These are phyloP conservation scores for Perkinsus chesapeaki DNA, from an alignment of 169 alveolate genomes.

Conservation along the genomic window DNA sequence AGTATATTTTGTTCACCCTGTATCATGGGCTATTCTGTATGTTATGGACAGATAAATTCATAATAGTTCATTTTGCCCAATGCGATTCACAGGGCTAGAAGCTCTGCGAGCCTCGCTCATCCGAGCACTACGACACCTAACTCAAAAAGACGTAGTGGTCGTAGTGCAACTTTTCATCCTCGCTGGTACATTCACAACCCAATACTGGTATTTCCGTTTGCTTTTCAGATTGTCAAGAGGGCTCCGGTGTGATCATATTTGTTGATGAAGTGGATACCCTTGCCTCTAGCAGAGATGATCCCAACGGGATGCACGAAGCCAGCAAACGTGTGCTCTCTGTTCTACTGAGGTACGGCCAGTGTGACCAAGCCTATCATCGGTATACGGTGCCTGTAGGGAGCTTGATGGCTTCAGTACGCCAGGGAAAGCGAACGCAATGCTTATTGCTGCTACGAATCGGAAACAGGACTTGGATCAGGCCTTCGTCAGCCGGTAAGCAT, in stretches of 20 bases:
- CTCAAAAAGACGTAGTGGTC: too few relatives aligned
- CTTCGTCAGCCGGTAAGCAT: constrained; percentile 51
- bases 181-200: too few relatives aligned
- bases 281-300: constrained; percentile 62
- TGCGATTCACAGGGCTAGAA: too few relatives aligned
- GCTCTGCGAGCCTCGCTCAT: too few relatives aligned
- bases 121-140: too few relatives aligned
- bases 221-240: neutral
- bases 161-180: too few relatives aligned
- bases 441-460: constrained; percentile 76
- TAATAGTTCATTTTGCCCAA: too few relatives aligned
- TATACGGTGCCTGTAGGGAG: constrained; percentile 29
- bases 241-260: constrained; percentile 41
- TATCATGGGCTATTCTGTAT: too few relatives aligned
- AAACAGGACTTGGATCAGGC: constrained; percentile 75
- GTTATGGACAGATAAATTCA: too few relatives aligned
- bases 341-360: constrained; percentile 30
- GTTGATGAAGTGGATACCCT: constrained; percentile 75
- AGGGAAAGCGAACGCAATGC: constrained; percentile 47
- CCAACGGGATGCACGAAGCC: constrained; percentile 67
- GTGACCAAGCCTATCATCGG: neutral
- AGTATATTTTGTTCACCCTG: too few relatives aligned
- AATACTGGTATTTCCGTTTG: neutral
- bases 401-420: constrained; percentile 71
- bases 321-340: constrained; percentile 68